Evolutionary conservation across 1,284 basidiomycete genomes (phyloP).

Genomic region (Leccinum subspadiceum): DNA sequence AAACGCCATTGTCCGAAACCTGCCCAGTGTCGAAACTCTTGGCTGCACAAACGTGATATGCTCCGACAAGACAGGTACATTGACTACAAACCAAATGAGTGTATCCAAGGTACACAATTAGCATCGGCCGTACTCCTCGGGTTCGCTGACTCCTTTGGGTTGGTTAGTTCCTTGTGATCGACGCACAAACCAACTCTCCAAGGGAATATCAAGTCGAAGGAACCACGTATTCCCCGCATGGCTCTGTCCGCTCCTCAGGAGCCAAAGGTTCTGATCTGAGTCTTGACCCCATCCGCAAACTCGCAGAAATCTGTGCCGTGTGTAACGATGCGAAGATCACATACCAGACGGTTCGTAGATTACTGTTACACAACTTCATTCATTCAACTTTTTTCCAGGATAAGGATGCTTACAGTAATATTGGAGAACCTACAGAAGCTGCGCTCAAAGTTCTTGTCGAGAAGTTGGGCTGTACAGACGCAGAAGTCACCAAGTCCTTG

Average conservation of each 20-base stretch:
- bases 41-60: constrained; percentile 97
- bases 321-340: constrained; percentile 92
- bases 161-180: constrained; percentile 71
- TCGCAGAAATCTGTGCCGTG: constrained; percentile 87
- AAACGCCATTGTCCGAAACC: constrained; percentile 92
- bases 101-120: constrained; percentile 67
- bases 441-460: constrained; percentile 92
- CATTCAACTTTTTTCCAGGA: constrained; percentile 49
- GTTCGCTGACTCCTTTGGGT: constrained; percentile 11
- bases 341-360: constrained; percentile 67
- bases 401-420: constrained; percentile 75
- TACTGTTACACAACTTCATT: neutral
- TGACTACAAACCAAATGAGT: constrained; percentile 97
- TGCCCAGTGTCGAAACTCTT: constrained; percentile 95
- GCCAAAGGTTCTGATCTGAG: constrained; percentile 61
- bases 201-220: constrained; percentile 83
- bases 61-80: constrained; percentile 94
- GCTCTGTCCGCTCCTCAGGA: constrained; percentile 65
- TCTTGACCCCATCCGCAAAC: constrained; percentile 73
- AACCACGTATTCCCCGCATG: constrained; percentile 84
- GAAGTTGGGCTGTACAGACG: constrained; percentile 71
- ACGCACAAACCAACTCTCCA: constrained; percentile 49
- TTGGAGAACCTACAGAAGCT: constrained; percentile 97
- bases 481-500: constrained; percentile 55
- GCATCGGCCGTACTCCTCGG: neutral